Conservation (phyloP, 495 filamentous ascomycete genomes). For the Bombardia bombarda region DNA sequence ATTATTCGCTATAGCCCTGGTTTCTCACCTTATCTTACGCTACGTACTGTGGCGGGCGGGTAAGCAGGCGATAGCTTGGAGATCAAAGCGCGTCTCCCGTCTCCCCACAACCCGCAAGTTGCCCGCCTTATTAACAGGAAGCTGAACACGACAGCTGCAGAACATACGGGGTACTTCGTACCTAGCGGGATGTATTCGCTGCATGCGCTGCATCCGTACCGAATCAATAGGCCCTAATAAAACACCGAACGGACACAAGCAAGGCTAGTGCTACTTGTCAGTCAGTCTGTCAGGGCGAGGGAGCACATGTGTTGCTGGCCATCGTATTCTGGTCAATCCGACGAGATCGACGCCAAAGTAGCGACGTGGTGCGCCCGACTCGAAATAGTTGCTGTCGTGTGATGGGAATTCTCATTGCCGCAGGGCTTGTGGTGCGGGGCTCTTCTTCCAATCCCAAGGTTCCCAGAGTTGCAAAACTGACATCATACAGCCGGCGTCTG, state of each 20-base stretch:
- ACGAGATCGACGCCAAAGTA: background rate
- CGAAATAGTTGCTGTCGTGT: constrained; percentile 22
- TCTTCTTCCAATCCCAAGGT: background rate
- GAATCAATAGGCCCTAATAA: constrained; percentile 1
- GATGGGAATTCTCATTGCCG: constrained; percentile 4
- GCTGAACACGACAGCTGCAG: background rate
- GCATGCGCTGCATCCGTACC: background rate
- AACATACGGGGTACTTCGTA: too few relatives aligned
- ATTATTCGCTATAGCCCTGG: background rate
- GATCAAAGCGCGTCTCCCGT: too few relatives aligned
- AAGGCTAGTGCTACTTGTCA: constrained; percentile 1
- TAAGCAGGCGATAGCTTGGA: too few relatives aligned
- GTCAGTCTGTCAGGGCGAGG: constrained; percentile 1
- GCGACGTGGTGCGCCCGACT: constrained; percentile 8
- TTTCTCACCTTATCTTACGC: background rate
- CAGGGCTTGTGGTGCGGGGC: background rate
- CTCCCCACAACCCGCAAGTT: background rate
- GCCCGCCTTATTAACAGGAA: background rate
- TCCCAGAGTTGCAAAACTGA: background rate
- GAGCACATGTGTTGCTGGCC: constrained; percentile 5
- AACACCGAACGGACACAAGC: constrained; percentile 2
- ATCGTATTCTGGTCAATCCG: constrained; percentile 16
- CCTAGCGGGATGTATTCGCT: too few relatives aligned
- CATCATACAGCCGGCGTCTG: constrained; percentile 1
- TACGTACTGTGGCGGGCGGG: too few relatives aligned